These are phyloP conservation scores for Ceratocystis eucalypticola DNA, from an alignment of 2,329 filamentous ascomycete genomes.

Conservation along the genomic window DNA sequence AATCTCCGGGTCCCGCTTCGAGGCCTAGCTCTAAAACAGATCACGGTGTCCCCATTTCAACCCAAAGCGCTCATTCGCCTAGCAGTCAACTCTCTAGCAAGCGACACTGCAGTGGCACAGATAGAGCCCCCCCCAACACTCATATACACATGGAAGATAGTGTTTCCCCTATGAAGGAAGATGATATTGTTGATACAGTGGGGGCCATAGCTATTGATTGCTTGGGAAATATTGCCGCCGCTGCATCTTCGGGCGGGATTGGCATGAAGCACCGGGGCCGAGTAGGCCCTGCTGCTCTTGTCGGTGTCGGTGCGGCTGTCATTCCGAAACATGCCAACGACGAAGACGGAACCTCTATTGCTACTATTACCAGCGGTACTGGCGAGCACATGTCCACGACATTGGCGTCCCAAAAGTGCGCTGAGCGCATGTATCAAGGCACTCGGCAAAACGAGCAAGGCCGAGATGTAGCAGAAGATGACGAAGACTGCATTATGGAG, in stretches of 20 bases:
- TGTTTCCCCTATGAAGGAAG: conserved; percentile 22
- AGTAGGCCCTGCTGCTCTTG: conserved; percentile 80
- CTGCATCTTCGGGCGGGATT: conserved; percentile 91
- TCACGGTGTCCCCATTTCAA: neutral
- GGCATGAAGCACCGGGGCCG: conserved; percentile 95
- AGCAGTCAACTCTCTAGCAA: conserved; percentile 11
- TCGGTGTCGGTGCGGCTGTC: conserved; percentile 81
- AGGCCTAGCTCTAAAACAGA: neutral
- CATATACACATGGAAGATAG: neutral
- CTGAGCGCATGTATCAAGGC: conserved; percentile 66
- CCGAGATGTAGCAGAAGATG: conserved; percentile 49
- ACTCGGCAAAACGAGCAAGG: conserved; percentile 49
- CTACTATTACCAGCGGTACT: conserved; percentile 81
- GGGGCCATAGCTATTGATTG: conserved; percentile 88
- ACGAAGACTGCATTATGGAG: conserved; percentile 62
- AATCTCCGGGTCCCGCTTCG: neutral
- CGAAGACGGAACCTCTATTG: conserved; percentile 54
- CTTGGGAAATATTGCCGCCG: conserved; percentile 77
- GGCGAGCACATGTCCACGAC: conserved; percentile 97
- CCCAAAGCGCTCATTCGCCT: neutral
- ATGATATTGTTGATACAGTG: conserved; percentile 77
- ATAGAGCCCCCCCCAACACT: neutral
- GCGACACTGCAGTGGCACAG: conserved; percentile 2
- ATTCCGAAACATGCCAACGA: conserved; percentile 65
- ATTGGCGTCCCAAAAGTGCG: conserved; percentile 75